These are phyloP conservation scores for Sclerotinia trifoliorum DNA, from an alignment of 2,329 filamentous ascomycete genomes.

Conservation along the genomic window DNA sequence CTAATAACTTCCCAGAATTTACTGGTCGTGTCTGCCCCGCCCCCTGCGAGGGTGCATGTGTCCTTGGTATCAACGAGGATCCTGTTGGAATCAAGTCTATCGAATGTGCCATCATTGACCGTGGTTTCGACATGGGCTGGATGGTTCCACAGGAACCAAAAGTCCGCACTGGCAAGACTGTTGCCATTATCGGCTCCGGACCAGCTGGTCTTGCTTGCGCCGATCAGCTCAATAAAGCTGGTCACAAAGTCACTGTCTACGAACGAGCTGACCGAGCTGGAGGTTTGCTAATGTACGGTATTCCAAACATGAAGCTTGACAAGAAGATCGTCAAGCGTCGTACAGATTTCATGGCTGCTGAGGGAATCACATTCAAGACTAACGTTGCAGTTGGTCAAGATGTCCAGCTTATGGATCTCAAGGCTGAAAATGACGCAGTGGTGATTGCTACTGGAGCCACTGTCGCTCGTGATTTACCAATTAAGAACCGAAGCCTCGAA, in stretches of 20 bases:
- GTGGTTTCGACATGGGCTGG: conserved; percentile 97
- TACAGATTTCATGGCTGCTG: conserved; percentile 89
- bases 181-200: conserved; percentile 89
- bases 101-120: conserved; percentile 96
- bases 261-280: conserved; percentile 89
- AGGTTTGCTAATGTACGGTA: conserved; percentile 96
- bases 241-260: conserved; percentile 85
- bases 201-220: conserved; percentile 86
- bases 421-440: conserved; percentile 74
- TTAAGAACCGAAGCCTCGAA: conserved; percentile 81
- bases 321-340: conserved; percentile 95
- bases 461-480: conserved; percentile 87
- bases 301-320: conserved; percentile 99
- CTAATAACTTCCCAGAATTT: conserved; percentile 98
- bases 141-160: conserved; percentile 81
- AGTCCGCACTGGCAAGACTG: conserved; percentile 79
- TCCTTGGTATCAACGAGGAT: conserved; percentile 94
- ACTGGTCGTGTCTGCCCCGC: conserved; percentile 96
- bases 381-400: conserved; percentile 76
- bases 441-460: conserved; percentile 91
- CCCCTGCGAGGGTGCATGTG: conserved; percentile 93
- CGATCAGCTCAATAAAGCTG: conserved; percentile 91
- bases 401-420: conserved; percentile 67
- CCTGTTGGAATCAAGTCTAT: conserved; percentile 98
- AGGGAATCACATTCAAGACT: conserved; percentile 81